Evolutionary conservation across 2,329 filamentous ascomycete genomes (phyloP).

Genomic region (Arthrobotrys sinensis): DNA sequence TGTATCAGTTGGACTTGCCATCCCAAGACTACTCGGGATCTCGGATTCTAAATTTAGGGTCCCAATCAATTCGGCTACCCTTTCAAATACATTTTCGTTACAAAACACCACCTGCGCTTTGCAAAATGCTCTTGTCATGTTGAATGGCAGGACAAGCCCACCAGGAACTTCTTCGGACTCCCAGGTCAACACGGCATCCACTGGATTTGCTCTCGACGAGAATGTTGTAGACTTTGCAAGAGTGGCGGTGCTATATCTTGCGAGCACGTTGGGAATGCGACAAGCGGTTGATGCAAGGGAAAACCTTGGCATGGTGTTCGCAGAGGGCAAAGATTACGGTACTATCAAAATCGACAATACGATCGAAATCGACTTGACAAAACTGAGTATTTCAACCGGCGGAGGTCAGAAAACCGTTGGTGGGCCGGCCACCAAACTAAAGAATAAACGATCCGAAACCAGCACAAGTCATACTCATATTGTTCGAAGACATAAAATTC

Average conservation of each 20-base stretch:
- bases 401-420: constrained; percentile 37
- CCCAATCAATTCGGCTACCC: constrained; percentile 77
- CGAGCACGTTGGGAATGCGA: constrained; percentile 68
- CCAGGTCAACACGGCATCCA: constrained; percentile 55
- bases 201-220: constrained; percentile 69
- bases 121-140: constrained; percentile 90
- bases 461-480: constrained; percentile 4
- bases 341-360: constrained; percentile 25
- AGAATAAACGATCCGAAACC: constrained; percentile 8
- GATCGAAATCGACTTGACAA: constrained; percentile 40
- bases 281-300: constrained; percentile 48
- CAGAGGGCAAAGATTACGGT: constrained; percentile 46
- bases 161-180: constrained; percentile 52
- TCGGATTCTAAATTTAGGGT: constrained; percentile 81
- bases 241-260: constrained; percentile 75
- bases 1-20: constrained; percentile 84
- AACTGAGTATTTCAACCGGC: constrained; percentile 42
- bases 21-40: constrained; percentile 80
- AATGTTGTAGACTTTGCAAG: constrained; percentile 76
- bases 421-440: constrained; percentile 12
- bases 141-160: constrained; percentile 72
- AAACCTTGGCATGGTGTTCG: constrained; percentile 41
- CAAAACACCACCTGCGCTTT: constrained; percentile 83
- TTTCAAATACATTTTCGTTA: constrained; percentile 83
- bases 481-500: constrained; percentile 34